Percentiles rank a stretch among this genome's conserved stretches.
Conservation (phyloP, 2,329 filamentous ascomycete genomes). For the Ophiostoma sp. region DNA sequence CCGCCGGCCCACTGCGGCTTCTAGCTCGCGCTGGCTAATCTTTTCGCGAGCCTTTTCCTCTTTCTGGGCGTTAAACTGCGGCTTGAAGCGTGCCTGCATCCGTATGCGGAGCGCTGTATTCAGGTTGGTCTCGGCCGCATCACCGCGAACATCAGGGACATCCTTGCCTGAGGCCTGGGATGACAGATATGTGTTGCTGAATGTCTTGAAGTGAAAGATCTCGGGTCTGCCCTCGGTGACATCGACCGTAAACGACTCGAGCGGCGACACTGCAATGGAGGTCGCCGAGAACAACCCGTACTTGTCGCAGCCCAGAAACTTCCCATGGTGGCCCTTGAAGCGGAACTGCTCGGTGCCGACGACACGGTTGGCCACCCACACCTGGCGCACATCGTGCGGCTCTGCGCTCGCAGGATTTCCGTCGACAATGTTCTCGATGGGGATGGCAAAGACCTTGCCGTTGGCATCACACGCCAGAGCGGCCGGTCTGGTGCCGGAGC, state of each 20-base stretch:
- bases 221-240: conserved; percentile 40
- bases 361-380: conserved; percentile 85
- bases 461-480: conserved; percentile 80
- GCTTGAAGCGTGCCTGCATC: conserved; percentile 95
- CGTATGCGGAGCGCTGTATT: conserved; percentile 71
- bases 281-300: conserved; percentile 71
- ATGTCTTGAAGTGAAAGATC: conserved; percentile 69
- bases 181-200: conserved; percentile 64
- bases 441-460: conserved; percentile 77
- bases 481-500: conserved; percentile 43
- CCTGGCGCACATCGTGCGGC: conserved; percentile 90
- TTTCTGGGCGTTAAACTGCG: conserved; percentile 68
- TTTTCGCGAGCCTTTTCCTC: conserved; percentile 80
- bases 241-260: conserved; percentile 74
- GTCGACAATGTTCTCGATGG: conserved; percentile 83
- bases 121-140: conserved; percentile 62
- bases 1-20: conserved; percentile 68
- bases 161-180: conserved; percentile 44
- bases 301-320: conserved; percentile 81
- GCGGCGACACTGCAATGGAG: conserved; percentile 72
- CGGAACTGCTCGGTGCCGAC: conserved; percentile 74
- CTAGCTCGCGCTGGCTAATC: conserved; percentile 78
- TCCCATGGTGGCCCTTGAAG: conserved; percentile 86
- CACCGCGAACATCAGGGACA: conserved; percentile 65
- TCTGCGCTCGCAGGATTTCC: conserved; percentile 77